These are phyloP conservation scores for Fragilariopsis cylindrus DNA, from an alignment of 108 stramenopile species.

Conservation along the genomic window DNA sequence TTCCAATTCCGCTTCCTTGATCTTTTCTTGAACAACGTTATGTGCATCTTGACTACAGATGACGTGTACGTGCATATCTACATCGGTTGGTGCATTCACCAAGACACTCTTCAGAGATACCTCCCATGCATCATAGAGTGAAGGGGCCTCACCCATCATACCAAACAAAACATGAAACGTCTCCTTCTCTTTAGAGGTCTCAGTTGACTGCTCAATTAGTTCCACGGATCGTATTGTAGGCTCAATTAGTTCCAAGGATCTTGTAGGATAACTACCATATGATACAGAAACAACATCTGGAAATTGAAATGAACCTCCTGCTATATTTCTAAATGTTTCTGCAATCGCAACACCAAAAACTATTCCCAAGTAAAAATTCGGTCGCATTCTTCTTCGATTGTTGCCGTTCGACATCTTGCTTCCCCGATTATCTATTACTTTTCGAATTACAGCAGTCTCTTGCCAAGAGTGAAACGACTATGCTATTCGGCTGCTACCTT, in stretches of 20 bases:
- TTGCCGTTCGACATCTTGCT: too few relatives aligned
- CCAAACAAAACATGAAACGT: neutral
- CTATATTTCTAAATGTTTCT: neutral
- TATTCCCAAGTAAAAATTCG: constrained; percentile 22
- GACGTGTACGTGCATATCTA: constrained; percentile 1
- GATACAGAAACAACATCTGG: too few relatives aligned
- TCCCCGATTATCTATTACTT: too few relatives aligned
- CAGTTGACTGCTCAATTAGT: too few relatives aligned
- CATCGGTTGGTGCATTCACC: constrained; percentile 8
- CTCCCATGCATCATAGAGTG: constrained; percentile 2
- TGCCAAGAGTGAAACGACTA: too few relatives aligned
- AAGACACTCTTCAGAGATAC: constrained; percentile 5
- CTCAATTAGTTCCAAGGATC: too few relatives aligned
- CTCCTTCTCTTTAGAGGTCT: neutral
- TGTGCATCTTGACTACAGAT: neutral
- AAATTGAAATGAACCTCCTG: too few relatives aligned
- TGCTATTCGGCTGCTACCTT: too few relatives aligned
- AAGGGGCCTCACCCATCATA: neutral
- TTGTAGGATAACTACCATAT: too few relatives aligned
- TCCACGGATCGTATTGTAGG: too few relatives aligned
- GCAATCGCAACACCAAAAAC: neutral
- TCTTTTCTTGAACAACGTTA: neutral
- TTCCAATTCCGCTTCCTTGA: neutral
- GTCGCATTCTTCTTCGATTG: constrained; percentile 29
- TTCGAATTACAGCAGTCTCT: too few relatives aligned